Conservation (phyloP, 352 stramenopile genomes). For the Pseudoperonospora humuli region DNA sequence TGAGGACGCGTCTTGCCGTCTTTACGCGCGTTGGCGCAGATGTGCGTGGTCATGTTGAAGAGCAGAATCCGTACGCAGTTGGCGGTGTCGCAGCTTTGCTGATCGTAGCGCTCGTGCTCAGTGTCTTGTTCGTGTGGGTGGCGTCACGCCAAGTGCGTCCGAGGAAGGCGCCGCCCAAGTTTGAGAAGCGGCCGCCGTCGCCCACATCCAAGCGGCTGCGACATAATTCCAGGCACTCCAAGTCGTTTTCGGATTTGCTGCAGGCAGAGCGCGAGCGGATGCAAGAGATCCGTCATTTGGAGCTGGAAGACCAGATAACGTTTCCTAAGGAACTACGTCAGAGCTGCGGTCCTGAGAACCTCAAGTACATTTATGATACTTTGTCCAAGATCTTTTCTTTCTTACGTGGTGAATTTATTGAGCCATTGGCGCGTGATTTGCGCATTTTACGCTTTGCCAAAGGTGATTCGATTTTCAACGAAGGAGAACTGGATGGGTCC, state of each 20-base stretch:
- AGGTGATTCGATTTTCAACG: constrained; percentile 50
- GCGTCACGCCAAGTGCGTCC: constrained; percentile 70
- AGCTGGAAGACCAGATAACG: constrained; percentile 58
- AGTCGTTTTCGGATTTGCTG: constrained; percentile 63
- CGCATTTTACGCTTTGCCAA: constrained; percentile 39
- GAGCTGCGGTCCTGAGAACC: constrained; percentile 61
- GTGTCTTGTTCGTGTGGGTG: constrained; percentile 72
- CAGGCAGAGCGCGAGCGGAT: constrained; percentile 52
- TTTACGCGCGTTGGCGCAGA: constrained; percentile 14
- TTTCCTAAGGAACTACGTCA: constrained; percentile 48
- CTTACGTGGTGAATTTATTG: constrained; percentile 57
- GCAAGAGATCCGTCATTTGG: constrained; percentile 50
- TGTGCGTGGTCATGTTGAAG: constrained; percentile 14
- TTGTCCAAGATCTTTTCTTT: constrained; percentile 79
- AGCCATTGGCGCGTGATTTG: constrained; percentile 48
- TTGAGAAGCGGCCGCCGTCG: constrained; percentile 39
- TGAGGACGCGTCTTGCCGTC: constrained; percentile 3
- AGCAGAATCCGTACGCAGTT: constrained; percentile 39
- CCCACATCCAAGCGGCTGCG: constrained; percentile 65
- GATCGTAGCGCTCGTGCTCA: constrained; percentile 34
- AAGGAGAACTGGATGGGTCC: constrained; percentile 57
- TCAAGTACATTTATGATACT: constrained; percentile 76
- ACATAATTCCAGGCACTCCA: constrained; percentile 50
- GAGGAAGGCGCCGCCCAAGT: constrained; percentile 29
- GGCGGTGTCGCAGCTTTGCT: constrained; percentile 39